phyloP scores from a whole-genome alignment of 1,139 yeast species.

The Geotrichum carabidarum region DNA sequence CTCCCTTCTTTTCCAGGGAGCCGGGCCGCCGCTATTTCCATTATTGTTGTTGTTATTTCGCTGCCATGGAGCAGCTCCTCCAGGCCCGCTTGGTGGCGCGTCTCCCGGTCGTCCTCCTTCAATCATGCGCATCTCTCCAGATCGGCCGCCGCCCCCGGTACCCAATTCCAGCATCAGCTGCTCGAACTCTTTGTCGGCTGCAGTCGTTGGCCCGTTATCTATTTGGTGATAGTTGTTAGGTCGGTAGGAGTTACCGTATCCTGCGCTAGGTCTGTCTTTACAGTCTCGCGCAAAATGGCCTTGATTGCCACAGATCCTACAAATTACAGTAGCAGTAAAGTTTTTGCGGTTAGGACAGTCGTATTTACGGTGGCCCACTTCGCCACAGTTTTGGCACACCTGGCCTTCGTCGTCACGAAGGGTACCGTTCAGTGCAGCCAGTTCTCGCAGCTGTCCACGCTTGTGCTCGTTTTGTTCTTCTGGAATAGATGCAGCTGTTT shows the following conservation, averaged over 20 bases:
- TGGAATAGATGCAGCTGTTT: slow-evolving; percentile 78
- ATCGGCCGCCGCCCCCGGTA: slow-evolving; percentile 31
- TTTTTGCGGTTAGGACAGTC: slow-evolving; percentile 57
- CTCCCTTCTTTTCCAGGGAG: slow-evolving; percentile 22
- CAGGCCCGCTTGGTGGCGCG: slow-evolving; percentile 14
- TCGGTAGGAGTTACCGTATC: slow-evolving; percentile 22
- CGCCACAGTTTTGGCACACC: slow-evolving; percentile 57
- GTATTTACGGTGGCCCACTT: slow-evolving; percentile 55
- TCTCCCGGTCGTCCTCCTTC: slow-evolving; percentile 14
- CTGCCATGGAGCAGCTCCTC: slow-evolving; percentile 21
- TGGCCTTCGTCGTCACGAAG: slow-evolving; percentile 73
- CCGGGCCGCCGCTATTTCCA: slow-evolving; percentile 17
- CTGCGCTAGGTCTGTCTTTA: slow-evolving; percentile 38
- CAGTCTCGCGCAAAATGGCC: slow-evolving; percentile 94
- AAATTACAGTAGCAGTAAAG: slow-evolving; percentile 56
- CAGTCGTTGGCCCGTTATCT: slow-evolving; percentile 23
- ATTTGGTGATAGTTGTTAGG: slow-evolving; percentile 22
- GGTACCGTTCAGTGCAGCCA: slow-evolving; percentile 93
- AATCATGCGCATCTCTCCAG: slow-evolving; percentile 16
- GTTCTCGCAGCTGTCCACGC: slow-evolving; percentile 81
- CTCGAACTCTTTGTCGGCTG: slow-evolving; percentile 47
- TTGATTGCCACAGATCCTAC: slow-evolving; percentile 70
- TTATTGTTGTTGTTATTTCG: slow-evolving; percentile 17
- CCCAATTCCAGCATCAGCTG: slow-evolving; percentile 49
- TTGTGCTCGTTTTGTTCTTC: slow-evolving; percentile 91